Conservation (phyloP, 2,329 filamentous ascomycete genomes). For the Apiospora arundinis region DNA sequence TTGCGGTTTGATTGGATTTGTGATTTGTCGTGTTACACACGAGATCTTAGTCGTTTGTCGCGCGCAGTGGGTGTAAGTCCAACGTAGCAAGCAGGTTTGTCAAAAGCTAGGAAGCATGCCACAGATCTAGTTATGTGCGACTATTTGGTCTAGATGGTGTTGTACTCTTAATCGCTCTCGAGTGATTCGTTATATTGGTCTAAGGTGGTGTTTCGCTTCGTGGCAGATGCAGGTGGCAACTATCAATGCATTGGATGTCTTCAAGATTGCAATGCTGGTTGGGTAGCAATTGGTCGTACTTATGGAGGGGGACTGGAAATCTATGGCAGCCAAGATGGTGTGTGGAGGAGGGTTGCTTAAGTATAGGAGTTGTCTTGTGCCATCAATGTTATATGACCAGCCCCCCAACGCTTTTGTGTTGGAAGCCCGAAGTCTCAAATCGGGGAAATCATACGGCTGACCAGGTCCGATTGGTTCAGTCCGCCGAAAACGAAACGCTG, state of each 20-base stretch:
- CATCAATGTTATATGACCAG: background rate
- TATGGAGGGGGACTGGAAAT: background rate
- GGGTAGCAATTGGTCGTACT: slow-evolving; percentile 1
- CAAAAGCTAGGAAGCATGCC: background rate
- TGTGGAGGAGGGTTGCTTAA: background rate
- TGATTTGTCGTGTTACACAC: background rate
- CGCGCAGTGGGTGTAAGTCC: background rate
- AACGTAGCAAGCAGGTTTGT: background rate
- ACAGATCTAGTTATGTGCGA: background rate
- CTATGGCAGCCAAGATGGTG: background rate
- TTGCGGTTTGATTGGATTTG: too few species aligned
- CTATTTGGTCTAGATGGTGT: background rate
- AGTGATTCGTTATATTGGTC: slow-evolving; percentile 5
- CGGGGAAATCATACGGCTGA: background rate
- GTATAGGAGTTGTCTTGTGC: too few species aligned
- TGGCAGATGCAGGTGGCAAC: background rate
- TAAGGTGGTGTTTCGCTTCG: background rate
- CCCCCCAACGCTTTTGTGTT: background rate
- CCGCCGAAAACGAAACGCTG: background rate
- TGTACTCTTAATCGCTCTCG: background rate
- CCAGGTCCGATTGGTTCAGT: background rate
- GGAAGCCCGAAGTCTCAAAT: background rate
- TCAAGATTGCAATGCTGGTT: background rate
- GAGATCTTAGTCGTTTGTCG: background rate
- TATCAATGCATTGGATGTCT: background rate